These are phyloP conservation scores for Calonectria pauciramosa DNA, from an alignment of 2,329 filamentous ascomycete species.

Conservation along the genomic window DNA sequence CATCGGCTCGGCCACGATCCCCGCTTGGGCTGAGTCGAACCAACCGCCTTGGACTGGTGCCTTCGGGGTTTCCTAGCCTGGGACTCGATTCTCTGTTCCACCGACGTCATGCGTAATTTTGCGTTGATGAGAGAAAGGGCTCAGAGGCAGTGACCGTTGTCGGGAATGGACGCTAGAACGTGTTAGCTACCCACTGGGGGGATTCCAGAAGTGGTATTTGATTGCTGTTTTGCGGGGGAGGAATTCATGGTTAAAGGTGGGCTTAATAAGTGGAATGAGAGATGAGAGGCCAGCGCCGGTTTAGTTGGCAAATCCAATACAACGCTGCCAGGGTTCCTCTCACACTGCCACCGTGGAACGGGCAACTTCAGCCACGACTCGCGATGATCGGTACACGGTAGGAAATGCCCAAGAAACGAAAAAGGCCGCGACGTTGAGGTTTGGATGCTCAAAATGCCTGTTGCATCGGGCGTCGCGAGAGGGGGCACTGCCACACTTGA, in stretches of 20 bases:
- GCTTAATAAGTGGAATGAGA: not conserved
- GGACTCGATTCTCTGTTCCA: not conserved
- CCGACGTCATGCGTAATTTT: slow-evolving; percentile 4
- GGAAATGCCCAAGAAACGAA: not conserved
- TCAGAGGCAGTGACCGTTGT: not conserved
- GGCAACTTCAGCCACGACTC: not conserved
- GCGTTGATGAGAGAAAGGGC: not conserved
- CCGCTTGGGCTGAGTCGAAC: not conserved
- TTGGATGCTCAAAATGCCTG: not conserved
- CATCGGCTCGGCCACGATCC: not conserved
- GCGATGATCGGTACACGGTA: not conserved
- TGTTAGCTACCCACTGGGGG: not conserved
- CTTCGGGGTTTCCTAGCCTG: not conserved
- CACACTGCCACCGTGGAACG: not conserved
- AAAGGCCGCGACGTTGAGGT: not conserved
- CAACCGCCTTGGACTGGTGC: not conserved
- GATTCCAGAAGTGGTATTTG: not conserved
- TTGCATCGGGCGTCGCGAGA: not conserved
- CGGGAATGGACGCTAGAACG: not conserved
- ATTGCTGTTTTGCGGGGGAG: not conserved
- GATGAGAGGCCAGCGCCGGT: not conserved
- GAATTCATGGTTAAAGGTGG: not conserved
- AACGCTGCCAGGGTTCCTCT: not conserved
- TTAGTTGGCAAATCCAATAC: not conserved
- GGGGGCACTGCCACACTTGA: not conserved